These are phyloP conservation scores for Coelastrella sp. DNA, from an alignment of 139 green algal species.

Conservation along the genomic window DNA sequence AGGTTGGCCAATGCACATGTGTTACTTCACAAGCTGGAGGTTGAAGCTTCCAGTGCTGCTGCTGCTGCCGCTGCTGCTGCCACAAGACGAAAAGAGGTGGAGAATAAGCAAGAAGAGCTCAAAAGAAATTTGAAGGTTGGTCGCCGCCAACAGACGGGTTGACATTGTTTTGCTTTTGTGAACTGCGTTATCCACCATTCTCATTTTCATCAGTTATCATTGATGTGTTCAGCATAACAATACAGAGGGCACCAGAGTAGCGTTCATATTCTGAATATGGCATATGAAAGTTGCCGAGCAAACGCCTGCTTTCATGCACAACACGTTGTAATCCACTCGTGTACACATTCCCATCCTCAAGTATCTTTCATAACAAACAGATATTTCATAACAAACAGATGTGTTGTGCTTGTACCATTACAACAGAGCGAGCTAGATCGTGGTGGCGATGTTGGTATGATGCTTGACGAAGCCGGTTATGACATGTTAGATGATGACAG, in stretches of 20 bases:
- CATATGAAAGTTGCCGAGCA: no score
- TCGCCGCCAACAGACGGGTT: not conserved
- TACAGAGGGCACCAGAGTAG: no score
- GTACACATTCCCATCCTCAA: no score
- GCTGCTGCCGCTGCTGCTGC: slow-evolving; percentile 32
- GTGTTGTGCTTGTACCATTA: not conserved
- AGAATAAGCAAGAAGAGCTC: slow-evolving; percentile 54
- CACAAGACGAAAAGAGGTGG: slow-evolving; percentile 42
- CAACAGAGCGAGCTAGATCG: slow-evolving; percentile 15
- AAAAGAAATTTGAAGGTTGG: slow-evolving; percentile 64
- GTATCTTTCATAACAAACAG: not conserved
- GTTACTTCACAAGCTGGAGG: slow-evolving; percentile 43
- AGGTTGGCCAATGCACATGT: slow-evolving; percentile 22
- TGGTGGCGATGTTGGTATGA: slow-evolving; percentile 40
- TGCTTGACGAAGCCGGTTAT: slow-evolving; percentile 60
- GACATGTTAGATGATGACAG: slow-evolving; percentile 57
- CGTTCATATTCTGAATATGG: no score
- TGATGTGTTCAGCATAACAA: no score
- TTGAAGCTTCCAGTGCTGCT: not conserved
- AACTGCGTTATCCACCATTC: not conserved
- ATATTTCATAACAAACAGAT: no score
- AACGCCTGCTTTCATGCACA: no score
- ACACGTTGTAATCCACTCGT: no score
- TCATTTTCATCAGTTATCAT: not conserved
- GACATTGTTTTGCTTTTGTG: not conserved